Evolutionary conservation across 768 basidiomycete species (phyloP).

Genomic region (Trametes cingulata): DNA sequence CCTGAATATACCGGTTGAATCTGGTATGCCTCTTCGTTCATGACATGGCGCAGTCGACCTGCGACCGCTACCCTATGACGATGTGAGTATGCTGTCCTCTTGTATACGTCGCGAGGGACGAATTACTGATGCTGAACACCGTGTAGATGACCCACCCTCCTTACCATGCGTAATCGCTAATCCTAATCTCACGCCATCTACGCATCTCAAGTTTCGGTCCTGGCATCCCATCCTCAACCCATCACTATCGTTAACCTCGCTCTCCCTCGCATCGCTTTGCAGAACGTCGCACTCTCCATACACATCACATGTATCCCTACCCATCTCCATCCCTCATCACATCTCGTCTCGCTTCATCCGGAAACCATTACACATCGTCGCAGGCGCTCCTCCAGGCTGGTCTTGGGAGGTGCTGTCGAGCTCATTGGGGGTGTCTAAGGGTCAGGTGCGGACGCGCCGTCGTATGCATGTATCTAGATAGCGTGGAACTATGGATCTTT

Average conservation of each 20-base stretch:
- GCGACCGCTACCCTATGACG: constrained; percentile 10
- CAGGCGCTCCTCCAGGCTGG: constrained; percentile 2
- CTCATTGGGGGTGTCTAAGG: background rate
- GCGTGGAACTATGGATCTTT: constrained; percentile 1
- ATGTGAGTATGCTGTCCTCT: constrained; percentile 2
- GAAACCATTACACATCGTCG: background rate
- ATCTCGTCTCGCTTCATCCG: background rate
- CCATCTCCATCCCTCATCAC: background rate
- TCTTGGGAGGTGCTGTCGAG: background rate
- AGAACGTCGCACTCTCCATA: background rate
- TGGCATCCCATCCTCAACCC: background rate
- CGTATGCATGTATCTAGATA: constrained; percentile 14
- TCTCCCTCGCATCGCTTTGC: constrained; percentile 15
- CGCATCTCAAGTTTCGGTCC: constrained; percentile 1
- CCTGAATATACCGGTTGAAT: background rate
- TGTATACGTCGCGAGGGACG: background rate
- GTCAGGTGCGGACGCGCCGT: background rate
- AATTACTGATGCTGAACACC: background rate
- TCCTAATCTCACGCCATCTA: constrained; percentile 9
- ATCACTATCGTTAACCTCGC: background rate
- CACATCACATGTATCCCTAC: constrained; percentile 13
- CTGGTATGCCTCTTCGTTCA: constrained; percentile 9
- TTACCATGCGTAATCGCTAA: constrained; percentile 22
- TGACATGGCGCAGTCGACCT: constrained; percentile 2
- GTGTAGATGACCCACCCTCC: constrained; percentile 10